Evolutionary conservation across 192 early-diverging fungal species (phyloP), one percentile per base, ranked within the genome.

Genomic region (Coemansia sp.): DNA sequence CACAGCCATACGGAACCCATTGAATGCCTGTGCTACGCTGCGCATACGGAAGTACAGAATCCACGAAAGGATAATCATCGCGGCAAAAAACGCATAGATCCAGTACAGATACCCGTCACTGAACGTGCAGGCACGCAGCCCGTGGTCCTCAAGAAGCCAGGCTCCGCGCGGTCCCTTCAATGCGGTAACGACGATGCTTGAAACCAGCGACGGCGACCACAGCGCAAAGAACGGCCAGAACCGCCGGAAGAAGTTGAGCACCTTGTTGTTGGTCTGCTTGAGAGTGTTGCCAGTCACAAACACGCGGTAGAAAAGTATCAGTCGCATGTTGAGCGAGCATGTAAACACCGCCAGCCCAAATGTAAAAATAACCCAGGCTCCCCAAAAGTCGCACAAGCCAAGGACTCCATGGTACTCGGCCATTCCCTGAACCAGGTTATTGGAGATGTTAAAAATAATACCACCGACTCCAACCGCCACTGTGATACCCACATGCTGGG

Each of bases 401-500:
- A 76, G 68, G 10, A 71, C n/a, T 8, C 74, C 74, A 1, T 71
- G 14, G 64, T 76, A 76, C 59, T 55, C 60, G 54, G 74, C 74
- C 74, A 76, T 76, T 12, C 74, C 74, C 48, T 76, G 63, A 8
- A 67, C 61, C 33, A 76, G 60, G 50, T 76, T 76, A 25, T 76
- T 67, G 14, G 74, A 70, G 8, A 76, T 67, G 25, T 67, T 76
- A 48, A 76, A 76, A 28, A 76, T 67, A n/a, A 76, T 67, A 4
- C 74, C 60, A 10, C 74, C 74, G 3, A 70, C 48, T 34, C 74
- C 68, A 28, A 71, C 66, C 7, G 38, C 48, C 17, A 66, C 68
- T 17, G 74, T 76, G 64, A 76, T 76, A 7, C 68, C 74, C 40
- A 76, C 74, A 67, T 76, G 74, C 64, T 76, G 74, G 22, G 74